phyloP scores from a whole-genome alignment of 176 grass and related monocot species.

The Poa pratensis region DNA sequence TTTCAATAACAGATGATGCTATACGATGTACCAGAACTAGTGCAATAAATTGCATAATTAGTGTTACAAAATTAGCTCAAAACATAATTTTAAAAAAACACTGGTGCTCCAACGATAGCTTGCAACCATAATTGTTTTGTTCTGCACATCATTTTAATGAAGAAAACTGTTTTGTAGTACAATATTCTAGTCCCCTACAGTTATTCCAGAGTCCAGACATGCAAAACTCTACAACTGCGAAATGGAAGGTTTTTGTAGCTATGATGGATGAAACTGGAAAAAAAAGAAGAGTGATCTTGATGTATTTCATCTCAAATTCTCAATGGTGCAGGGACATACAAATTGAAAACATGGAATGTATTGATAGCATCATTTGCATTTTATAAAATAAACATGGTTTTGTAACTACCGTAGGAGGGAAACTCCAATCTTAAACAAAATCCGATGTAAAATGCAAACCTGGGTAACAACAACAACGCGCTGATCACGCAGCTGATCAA shows the following conservation, averaged over 20 bases:
- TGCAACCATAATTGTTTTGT: not conserved
- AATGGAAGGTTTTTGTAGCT: conserved; percentile 4
- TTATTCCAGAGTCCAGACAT: not conserved
- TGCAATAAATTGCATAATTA: not conserved
- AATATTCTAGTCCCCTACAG: conserved; percentile 12
- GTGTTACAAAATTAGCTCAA: not conserved
- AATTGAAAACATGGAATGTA: not conserved
- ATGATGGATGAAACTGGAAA: not conserved
- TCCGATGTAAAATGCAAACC: conserved; percentile 41
- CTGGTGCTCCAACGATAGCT: not conserved
- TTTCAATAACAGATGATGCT: not conserved
- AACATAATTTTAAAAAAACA: not conserved
- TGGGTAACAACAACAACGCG: conserved; percentile 56
- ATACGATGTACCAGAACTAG: not conserved
- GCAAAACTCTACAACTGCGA: not conserved
- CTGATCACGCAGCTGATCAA: conserved; percentile 68
- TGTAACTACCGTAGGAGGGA: not conserved
- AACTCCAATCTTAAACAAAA: not conserved
- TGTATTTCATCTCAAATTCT: not conserved
- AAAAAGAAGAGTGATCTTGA: not conserved
- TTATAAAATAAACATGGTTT: not conserved
- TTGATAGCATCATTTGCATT: not conserved
- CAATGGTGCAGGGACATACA: not conserved
- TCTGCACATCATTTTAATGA: not conserved
- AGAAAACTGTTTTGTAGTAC: not conserved